Evolutionary conservation across 257 asterid genomes (phyloP).

Genomic region (Capsicum pubescens): DNA sequence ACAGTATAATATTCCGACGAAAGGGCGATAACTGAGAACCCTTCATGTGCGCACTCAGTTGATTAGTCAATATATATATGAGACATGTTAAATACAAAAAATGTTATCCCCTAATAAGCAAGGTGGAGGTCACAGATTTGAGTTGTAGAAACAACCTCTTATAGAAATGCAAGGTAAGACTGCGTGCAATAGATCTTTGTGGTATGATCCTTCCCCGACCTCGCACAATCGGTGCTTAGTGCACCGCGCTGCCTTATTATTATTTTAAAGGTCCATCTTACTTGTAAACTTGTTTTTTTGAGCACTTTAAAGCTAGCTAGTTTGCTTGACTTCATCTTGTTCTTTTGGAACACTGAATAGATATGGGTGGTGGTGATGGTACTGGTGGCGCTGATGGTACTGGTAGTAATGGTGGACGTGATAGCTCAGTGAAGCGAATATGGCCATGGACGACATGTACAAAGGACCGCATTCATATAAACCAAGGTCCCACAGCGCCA

Average conservation of each 20-base stretch:
- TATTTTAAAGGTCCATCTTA: too few species aligned
- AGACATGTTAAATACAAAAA: too few species aligned
- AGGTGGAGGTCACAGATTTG: too few species aligned
- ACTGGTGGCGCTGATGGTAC: not conserved
- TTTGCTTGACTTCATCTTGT: not conserved
- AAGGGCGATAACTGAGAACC: not conserved
- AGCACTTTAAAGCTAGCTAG: not conserved
- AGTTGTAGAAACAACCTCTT: too few species aligned
- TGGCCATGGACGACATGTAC: conserved; percentile 45
- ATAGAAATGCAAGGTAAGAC: too few species aligned
- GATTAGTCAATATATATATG: too few species aligned
- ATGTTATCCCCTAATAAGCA: too few species aligned
- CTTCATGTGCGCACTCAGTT: not conserved
- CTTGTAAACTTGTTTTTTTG: not conserved
- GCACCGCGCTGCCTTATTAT: too few species aligned
- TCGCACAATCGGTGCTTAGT: too few species aligned
- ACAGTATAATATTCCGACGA: not conserved
- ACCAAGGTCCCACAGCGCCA: conserved; percentile 53
- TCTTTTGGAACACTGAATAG: not conserved
- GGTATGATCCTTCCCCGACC: too few species aligned
- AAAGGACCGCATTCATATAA: conserved; percentile 45
- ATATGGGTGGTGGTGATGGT: not conserved
- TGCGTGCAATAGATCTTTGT: too few species aligned
- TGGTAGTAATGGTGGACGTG: conserved; percentile 23
- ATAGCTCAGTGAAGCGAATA: conserved; percentile 42